Base-by-base conservation (phyloP, 1,284 basidiomycete species). In the Cryptococcus sp. region DNA sequence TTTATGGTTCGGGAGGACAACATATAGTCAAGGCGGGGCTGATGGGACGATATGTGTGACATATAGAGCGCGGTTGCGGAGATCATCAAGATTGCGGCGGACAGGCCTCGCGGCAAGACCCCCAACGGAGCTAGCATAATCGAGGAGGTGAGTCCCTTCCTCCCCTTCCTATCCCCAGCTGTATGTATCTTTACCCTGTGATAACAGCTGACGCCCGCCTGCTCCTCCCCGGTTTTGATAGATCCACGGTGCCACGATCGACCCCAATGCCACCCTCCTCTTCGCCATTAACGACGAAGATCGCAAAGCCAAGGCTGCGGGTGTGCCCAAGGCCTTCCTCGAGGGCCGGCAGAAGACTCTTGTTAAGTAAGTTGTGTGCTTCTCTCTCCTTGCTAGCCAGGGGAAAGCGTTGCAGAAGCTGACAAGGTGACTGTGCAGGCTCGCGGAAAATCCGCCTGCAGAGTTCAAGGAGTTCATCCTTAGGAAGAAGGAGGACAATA, bases 171-270 rank as follows among this genome's bases (percentile, higher is more conserved):
- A 24, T 45, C 33, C 9, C 12, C 33, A 8, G 16, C 42, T 18
- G 38, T 18, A n/a, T 44, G 21, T 16, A 9, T 11, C 44, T 33
- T 4, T 9, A 9, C 28, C 15, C 18, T 23, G 7, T 23, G 11
- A 20, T 50, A n/a, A 38, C 40, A 43, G 16, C n/a, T 43, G 7
- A 21, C 13, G 33, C 35, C 4, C 4, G 4, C 4, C 28, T 5
- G 4, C 28, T 9, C 28, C 28, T 23, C 15, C 3, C 4, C 81
- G 57, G 5, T 9, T 33, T 33, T 11, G 71, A 39, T 77, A 75
- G 60, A 73, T 86, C 50, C 85, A 87, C 71, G 79, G 80, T 38
- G 81, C 81, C 35, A 75, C 76, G 45, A 78, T 82, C 61, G 84
- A 86, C 69, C 84, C 85, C 55, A 87, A 87, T 77, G 66, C 66